A percentile compares a stretch with the other conserved stretches of the same genome.
Conservation (phyloP, 2,329 filamentous ascomycete species). For the Pseudocercospora pini-densiflorae region DNA sequence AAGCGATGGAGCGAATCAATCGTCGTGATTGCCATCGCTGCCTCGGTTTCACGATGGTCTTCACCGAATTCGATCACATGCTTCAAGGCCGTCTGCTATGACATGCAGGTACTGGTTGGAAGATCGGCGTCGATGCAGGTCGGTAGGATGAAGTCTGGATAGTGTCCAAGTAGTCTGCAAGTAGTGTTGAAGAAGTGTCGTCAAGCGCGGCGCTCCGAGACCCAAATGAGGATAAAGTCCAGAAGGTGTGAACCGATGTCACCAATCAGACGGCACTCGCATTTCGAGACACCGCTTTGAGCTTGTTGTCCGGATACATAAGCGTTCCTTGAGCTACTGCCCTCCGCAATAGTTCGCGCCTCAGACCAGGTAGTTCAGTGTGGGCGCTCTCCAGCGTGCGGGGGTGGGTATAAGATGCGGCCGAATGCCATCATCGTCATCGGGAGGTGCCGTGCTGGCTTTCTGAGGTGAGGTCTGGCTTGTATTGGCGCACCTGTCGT, state of each 20-base stretch:
- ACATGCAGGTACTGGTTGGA: constrained; percentile 6
- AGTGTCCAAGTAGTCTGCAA: constrained; percentile 1
- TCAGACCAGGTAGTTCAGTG: not conserved
- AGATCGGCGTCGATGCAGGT: constrained; percentile 10
- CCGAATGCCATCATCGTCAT: not conserved
- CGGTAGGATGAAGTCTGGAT: constrained; percentile 5
- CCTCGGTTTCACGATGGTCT: not conserved
- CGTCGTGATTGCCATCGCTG: not conserved
- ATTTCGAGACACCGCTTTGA: not conserved
- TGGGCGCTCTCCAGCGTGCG: not conserved
- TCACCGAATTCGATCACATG: constrained; percentile 4
- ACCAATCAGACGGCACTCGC: constrained; percentile 5
- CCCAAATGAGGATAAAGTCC: not conserved
- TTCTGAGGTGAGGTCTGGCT: not conserved
- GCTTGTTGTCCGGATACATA: not conserved
- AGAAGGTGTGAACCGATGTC: constrained; percentile 3
- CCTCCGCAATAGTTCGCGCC: constrained; percentile 2
- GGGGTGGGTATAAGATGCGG: not conserved
- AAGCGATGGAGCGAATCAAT: not conserved
- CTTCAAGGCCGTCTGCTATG: constrained; percentile 4
- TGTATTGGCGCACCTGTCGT: not conserved
- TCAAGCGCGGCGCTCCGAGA: not conserved
- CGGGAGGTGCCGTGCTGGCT: not conserved
- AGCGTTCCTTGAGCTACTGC: constrained; percentile 1
- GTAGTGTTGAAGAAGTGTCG: constrained; percentile 1